Evolutionary conservation across 2,329 filamentous ascomycete genomes (phyloP), one percentile per base, ranked within the genome.

Genomic region (Teratosphaeria pseudoeucalypti): DNA sequence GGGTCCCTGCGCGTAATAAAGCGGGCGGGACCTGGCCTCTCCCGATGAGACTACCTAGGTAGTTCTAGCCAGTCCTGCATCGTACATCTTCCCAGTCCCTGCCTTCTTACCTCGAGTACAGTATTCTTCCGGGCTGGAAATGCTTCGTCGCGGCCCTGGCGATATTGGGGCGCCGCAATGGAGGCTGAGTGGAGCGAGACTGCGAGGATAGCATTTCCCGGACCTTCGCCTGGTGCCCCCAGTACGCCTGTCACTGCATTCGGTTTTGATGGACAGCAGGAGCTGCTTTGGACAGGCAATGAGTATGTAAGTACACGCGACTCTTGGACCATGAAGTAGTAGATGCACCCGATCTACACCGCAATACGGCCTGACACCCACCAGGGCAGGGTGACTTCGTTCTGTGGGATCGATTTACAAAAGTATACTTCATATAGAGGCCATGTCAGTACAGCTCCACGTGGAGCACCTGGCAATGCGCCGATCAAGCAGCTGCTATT

Each of bases 211-310:
- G 82, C 85, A 73, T 84, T 95, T 75, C 89, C 90, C 73, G 85
- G 89, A 68, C 85, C 88, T 69, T 86, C 84, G 71, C 80, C 85
- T 69, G 85, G 88, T 77, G 82, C 82, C 65, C 78, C 88, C 69
- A 57, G 82, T 86, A 52, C 88, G 88, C 26, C 84, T 85, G 60
- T 90, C 66, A 87, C 88, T 53, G 87, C 90, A 2, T 83, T 96
- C 73, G 87, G 88, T 55, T 99, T 99, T 75, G 94, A 99, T 74
- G 88, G 87, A 60, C 81, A 82, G 47, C 88, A 96, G 73, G 94
- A 99, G 74, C 81, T 99, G 39, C 77, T 99, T 57, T 99, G 95
- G 94, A 85, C 86, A 2, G 95, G 92, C 54, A 95, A 94, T 74
- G 89, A 94, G 77, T 90, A 86, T 80, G 90, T 94, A 79, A 78